A percentile compares a stretch with the other conserved stretches of the same genome.
phyloP scores from a whole-genome alignment of 2,329 filamentous ascomycete species.

The Cryphonectria parasitica region DNA sequence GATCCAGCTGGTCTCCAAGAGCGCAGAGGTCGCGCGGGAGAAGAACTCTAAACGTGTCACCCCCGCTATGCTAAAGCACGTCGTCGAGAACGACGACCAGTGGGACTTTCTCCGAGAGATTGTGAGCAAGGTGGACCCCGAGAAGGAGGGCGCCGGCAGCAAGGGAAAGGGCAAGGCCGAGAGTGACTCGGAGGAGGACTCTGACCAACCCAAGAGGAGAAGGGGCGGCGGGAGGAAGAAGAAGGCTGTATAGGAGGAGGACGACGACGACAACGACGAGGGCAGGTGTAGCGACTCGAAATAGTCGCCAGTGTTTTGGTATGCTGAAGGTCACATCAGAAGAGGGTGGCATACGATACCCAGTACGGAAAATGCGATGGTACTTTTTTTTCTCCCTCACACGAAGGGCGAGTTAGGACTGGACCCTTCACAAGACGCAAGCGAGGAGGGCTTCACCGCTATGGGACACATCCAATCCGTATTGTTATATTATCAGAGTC shows the following conservation, averaged over 20 bases:
- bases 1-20: constrained; percentile 89
- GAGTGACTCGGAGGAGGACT: constrained; percentile 41
- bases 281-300: neutral
- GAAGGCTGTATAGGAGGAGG: constrained; percentile 19
- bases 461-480: neutral
- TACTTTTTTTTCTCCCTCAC: neutral
- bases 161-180: constrained; percentile 48
- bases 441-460: neutral
- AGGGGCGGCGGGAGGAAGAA: constrained; percentile 30
- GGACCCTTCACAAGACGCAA: neutral
- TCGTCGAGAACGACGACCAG: constrained; percentile 84
- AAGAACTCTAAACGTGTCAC: constrained; percentile 89
- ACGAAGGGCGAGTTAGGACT: neutral
- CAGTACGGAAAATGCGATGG: constrained; percentile 1
- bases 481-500: neutral
- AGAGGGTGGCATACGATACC: constrained; percentile 15
- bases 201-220: constrained; percentile 46
- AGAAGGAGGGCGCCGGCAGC: constrained; percentile 51
- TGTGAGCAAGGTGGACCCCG: constrained; percentile 74
- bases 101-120: constrained; percentile 95
- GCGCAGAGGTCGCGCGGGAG: constrained; percentile 79
- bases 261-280: neutral
- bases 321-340: neutral
- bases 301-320: neutral
- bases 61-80: constrained; percentile 87